Percentiles rank a stretch among this genome's conserved stretches.
These are phyloP conservation scores for Parafenestella ontariensis DNA, from an alignment of 2,329 filamentous ascomycete genomes.

Conservation along the genomic window DNA sequence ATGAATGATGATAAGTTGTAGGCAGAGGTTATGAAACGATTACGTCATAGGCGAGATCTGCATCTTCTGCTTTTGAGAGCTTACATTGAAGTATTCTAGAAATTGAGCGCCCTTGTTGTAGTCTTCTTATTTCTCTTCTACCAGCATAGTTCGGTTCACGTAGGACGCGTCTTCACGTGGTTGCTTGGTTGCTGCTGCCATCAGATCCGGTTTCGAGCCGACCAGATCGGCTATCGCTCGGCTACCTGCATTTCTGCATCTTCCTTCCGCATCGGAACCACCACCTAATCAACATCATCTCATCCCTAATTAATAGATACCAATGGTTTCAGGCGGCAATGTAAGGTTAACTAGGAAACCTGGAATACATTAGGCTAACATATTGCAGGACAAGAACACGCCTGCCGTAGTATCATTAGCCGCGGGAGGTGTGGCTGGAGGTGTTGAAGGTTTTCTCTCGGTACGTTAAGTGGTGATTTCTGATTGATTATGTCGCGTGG, in stretches of 20 bases:
- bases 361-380: conserved; percentile 5
- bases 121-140: neutral
- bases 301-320: conserved; percentile 1
- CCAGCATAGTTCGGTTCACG: neutral
- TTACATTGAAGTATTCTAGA: neutral
- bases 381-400: conserved; percentile 42
- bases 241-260: conserved; percentile 10
- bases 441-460: conserved; percentile 48
- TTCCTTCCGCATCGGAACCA: conserved; percentile 9
- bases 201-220: neutral
- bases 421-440: conserved; percentile 50
- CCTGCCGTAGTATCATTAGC: conserved; percentile 48
- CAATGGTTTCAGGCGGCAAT: conserved; percentile 44
- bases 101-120: neutral
- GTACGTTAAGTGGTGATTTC: conserved; percentile 21
- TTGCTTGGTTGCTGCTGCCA: neutral
- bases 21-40: neutral
- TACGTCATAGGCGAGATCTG: neutral
- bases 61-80: neutral
- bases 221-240: conserved; percentile 27
- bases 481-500: conserved; percentile 6
- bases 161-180: conserved; percentile 5
- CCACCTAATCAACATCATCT: conserved; percentile 22
- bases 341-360: conserved; percentile 10
- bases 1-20: too few relatives aligned